Conservation (phyloP, 768 basidiomycete species). For the Lactifluus hygrophoroides region DNA sequence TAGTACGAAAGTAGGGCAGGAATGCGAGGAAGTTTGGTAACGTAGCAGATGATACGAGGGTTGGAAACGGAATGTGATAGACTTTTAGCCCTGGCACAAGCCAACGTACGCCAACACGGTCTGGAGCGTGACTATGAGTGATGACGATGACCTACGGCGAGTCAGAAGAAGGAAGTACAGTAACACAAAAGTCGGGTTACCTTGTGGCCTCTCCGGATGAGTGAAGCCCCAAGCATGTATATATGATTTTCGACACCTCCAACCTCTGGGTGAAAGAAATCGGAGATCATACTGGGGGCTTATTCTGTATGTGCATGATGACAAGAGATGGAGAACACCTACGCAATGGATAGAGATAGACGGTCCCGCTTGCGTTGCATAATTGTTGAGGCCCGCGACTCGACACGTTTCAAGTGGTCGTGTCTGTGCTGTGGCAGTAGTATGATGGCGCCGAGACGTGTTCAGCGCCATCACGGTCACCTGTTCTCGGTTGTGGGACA, state of each 20-base stretch:
- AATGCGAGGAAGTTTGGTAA: conserved; percentile 91
- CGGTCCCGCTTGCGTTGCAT: neutral
- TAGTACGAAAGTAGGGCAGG: conserved; percentile 84
- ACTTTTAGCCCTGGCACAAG: conserved; percentile 82
- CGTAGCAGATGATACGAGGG: conserved; percentile 88
- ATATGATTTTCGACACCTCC: conserved; percentile 98
- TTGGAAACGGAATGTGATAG: conserved; percentile 85
- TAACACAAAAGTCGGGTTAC: conserved; percentile 30
- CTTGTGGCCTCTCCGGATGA: conserved; percentile 79
- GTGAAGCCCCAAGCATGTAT: conserved; percentile 80
- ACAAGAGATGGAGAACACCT: neutral
- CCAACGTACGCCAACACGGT: conserved; percentile 86
- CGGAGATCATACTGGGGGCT: conserved; percentile 74
- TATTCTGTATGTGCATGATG: neutral
- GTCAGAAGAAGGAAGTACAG: neutral
- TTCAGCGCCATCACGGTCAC: too few relatives aligned
- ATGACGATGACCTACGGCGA: conserved; percentile 75
- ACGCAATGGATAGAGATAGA: too few relatives aligned
- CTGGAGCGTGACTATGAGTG: conserved; percentile 83
- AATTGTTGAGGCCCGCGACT: too few relatives aligned
- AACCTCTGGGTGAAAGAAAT: conserved; percentile 92
- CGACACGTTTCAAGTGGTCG: too few relatives aligned
- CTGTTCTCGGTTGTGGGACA: conserved; percentile 11
- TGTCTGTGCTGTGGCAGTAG: too few relatives aligned
- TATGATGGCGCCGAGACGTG: too few relatives aligned